These are phyloP conservation scores for Maudiozyma saulgeensis DNA, from an alignment of 805 yeast species.

Conservation along the genomic window DNA sequence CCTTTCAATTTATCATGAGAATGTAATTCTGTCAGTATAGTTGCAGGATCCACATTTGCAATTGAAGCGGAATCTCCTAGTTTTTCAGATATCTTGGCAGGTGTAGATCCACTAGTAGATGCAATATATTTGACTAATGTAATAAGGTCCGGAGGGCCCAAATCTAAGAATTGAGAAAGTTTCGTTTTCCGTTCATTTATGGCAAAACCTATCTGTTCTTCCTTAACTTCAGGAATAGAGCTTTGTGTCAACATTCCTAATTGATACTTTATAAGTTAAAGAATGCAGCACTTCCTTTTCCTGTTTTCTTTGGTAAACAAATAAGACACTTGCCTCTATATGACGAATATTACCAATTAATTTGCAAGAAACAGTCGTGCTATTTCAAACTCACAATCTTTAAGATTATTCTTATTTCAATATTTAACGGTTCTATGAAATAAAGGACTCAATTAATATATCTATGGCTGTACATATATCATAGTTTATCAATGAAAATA, in stretches of 20 bases:
- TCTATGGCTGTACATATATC: too few relatives aligned
- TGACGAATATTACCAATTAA: too few relatives aligned
- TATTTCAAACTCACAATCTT: too few relatives aligned
- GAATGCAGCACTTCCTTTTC: too few relatives aligned
- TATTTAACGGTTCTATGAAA: too few relatives aligned
- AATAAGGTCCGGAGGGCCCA: conserved; percentile 67
- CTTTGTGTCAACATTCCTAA: conserved; percentile 37
- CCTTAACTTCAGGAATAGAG: conserved; percentile 58
- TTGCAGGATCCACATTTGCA: conserved; percentile 11
- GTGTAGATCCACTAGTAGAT: conserved; percentile 11
- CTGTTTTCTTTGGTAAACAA: too few relatives aligned
- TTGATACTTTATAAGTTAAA: too few relatives aligned
- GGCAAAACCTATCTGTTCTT: conserved; percentile 49
- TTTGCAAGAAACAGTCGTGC: too few relatives aligned
- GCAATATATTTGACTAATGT: conserved; percentile 28
- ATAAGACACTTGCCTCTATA: too few relatives aligned
- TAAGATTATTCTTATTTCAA: too few relatives aligned
- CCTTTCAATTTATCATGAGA: conserved; percentile 34
- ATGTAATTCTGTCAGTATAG: conserved; percentile 18
- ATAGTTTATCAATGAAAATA: too few relatives aligned
- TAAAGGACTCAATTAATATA: too few relatives aligned
- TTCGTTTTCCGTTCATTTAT: conserved; percentile 55
- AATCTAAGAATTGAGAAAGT: conserved; percentile 47
- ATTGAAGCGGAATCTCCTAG: conserved; percentile 7
- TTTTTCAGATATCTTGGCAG: conserved; percentile 2